Base-by-base conservation (phyloP, 495 filamentous ascomycete genomes). In the Penicillium lagena region DNA sequence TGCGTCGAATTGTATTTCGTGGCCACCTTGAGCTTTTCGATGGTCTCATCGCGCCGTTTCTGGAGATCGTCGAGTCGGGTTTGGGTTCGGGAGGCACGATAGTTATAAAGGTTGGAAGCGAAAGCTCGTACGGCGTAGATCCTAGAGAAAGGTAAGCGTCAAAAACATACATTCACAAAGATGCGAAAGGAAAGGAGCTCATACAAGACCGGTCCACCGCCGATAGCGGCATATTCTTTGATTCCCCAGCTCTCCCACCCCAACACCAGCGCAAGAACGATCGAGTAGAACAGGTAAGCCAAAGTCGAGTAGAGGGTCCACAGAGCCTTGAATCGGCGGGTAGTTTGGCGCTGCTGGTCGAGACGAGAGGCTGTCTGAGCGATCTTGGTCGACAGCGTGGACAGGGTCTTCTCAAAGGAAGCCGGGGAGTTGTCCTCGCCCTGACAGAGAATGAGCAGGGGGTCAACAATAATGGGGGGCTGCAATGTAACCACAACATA, bases 1-100 rank as follows among this genome's bases (percentile, higher is more conserved):
- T 94, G 86, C 12, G 93, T 98, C 7, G 90, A 89, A 64, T 96
- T 85, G 68, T 94, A 98, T 59, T 87, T 95, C 30, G 93, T 98
- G 13, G 90, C 90, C 28, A 80, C 78, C 66, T 97, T 98, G 39
- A 98, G 80, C 66, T 89, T 90, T 57, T 94, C 86, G 50, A 98
- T 96, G 1, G 90, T 94, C 54, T 81, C 80, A 41, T 85, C 78
- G 37, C 90, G 81, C 64, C 96, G 85, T 43, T 78, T 74, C 40
- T 91, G 76, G 9, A 89, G 75, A 2, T 72, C 76, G 43, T 95
- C 83, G 17, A 96, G 74, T n/a, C 79, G 74, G 15, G 67, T 51
- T 54, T 83, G 80, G 10, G 82, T 72, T 8, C 66, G 78, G 22
- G 81, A 75, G 55, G 93, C 85, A 39, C 89, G 86, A 56, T 84